Evolutionary conservation across 306 rosid genomes (phyloP).

Genomic region (Trichosanthes truncata): DNA sequence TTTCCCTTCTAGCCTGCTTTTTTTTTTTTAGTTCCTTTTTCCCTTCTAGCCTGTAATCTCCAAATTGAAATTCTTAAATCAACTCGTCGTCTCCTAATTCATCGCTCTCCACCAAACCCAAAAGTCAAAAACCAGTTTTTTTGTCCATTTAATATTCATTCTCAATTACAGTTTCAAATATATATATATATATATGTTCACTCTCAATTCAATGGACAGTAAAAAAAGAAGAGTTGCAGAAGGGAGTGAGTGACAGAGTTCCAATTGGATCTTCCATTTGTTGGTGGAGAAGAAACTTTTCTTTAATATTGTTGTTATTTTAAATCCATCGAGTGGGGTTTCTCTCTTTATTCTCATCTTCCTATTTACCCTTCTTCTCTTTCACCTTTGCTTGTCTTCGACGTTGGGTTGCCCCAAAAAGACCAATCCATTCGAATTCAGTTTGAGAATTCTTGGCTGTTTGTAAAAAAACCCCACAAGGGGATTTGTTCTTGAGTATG

Average conservation of each 20-base stretch:
- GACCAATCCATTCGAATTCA: neutral
- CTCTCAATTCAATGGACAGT: neutral
- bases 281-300: conserved; percentile 3
- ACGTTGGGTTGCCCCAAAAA: conserved; percentile 72
- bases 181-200: too few relatives aligned
- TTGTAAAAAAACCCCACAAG: neutral
- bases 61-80: neutral
- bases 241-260: neutral
- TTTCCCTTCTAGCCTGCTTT: neutral
- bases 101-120: conserved; percentile 3
- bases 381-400: conserved; percentile 64
- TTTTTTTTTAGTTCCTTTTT: too few relatives aligned
- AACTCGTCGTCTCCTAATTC: neutral
- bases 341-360: conserved; percentile 12
- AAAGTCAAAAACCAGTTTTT: neutral
- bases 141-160: neutral
- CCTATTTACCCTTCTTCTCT: conserved; percentile 16
- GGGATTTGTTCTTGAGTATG: neutral
- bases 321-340: neutral
- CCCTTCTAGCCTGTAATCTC: neutral
- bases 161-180: too few relatives aligned
- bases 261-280: conserved; percentile 1
- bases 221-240: neutral
- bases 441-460: neutral
- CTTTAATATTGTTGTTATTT: neutral